Percentiles rank a stretch among this genome's conserved stretches.
phyloP scores from a whole-genome alignment of 225 moss, liverwort and hornwort genomes.

The Marchantia paleacea region DNA sequence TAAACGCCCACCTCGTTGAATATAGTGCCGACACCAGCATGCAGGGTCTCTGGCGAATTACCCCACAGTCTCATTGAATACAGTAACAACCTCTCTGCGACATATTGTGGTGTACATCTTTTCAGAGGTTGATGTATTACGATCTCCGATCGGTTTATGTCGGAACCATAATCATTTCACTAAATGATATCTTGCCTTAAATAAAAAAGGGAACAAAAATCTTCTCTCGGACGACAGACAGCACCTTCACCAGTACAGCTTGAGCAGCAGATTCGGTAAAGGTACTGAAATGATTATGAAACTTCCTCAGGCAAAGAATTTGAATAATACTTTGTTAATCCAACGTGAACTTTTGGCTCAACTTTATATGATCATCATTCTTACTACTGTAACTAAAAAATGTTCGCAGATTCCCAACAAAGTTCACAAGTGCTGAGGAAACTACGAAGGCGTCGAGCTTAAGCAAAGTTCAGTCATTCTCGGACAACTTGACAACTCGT shows the following conservation, averaged over 20 bases:
- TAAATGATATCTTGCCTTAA: neutral
- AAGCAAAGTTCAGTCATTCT: neutral
- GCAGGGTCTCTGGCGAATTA: constrained; percentile 55
- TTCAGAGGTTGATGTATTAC: neutral
- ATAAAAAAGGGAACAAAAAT: neutral
- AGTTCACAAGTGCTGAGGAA: neutral
- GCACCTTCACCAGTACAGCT: neutral
- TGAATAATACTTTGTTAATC: no score
- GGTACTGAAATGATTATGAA: no score
- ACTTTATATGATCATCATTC: no score
- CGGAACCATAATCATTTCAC: neutral
- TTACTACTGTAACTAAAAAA: no score
- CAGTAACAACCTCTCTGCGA: constrained; percentile 72
- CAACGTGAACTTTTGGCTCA: no score
- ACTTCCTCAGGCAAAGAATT: no score
- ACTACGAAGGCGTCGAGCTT: neutral
- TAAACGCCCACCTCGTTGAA: constrained; percentile 71
- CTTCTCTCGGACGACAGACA: neutral
- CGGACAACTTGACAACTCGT: neutral
- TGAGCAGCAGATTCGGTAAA: neutral
- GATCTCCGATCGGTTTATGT: neutral
- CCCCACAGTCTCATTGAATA: constrained; percentile 97
- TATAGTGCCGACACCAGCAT: constrained; percentile 80
- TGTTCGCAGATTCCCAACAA: no score
- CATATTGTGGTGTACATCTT: neutral